Base-by-base conservation (phyloP, 2,329 filamentous ascomycete species). In the Calycina herbarum region DNA sequence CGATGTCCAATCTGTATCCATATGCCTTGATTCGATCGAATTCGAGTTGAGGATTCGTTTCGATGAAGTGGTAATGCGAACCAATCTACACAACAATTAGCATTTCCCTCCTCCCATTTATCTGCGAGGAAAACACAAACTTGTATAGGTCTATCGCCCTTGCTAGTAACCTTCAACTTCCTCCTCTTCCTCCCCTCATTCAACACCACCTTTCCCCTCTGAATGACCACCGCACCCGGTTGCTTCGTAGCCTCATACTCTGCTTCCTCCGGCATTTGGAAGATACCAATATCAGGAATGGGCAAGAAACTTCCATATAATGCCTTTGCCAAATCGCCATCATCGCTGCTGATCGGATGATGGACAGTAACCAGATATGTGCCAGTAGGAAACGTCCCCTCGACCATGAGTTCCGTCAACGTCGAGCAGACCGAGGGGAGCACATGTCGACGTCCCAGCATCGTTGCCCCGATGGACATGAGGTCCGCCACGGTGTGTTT, bases 341-440 rank as follows among this genome's bases (percentile, higher is more conserved):
- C 91, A 70, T 97, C 90, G 67, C 88, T 89, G 70, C 88, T 87
- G 78, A 98, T 90, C 31, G 94, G 94, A 76, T 96, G 88, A 79
- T 97, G 93, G 20, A 98, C 92, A 0, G 94, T 98, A 42, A 98
- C 94, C 51, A 98, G 88, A 76, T 97, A 97, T 1, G 94, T 97
- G 63, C 94, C 94, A 6, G 86, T 90, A 33, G 88, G 89, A 76
- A 98, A 98, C 1, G 94, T 98, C 66, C 94, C 94, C 79, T 98
- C 94, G 70, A 98, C 91, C 82, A 96, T 93, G 72, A 98, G 86
- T 80, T 96, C 91, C 66, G 86, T 84, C 56, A 98, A 86, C 2
- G 92, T 93, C 54, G 86, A 83, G 66, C 89, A 86, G 29, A 97
- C 94, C 11, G 90, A 88, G 27, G 94, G 93, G 56, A 93, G 83